phyloP scores from a whole-genome alignment of 176 grass and related monocot species.

The Cocos nucifera region DNA sequence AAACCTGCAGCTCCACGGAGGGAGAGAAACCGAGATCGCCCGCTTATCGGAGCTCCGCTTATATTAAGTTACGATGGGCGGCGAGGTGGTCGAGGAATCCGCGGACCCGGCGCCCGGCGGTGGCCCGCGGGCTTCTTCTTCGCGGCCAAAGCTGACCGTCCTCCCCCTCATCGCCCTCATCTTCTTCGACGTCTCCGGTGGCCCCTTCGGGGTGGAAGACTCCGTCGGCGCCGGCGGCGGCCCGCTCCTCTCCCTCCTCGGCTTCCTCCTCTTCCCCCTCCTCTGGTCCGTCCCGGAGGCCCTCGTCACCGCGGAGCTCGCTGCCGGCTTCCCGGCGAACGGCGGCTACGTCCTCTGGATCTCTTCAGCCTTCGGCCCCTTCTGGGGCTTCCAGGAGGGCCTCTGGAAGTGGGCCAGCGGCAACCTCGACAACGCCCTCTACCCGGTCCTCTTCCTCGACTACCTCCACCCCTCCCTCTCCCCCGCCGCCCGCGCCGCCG shows the following conservation, averaged over 20 bases:
- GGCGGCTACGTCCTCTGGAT: conserved; percentile 88
- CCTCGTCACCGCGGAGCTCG: conserved; percentile 83
- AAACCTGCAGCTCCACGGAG: too few species aligned
- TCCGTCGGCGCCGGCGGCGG: conserved; percentile 74
- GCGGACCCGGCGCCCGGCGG: conserved; percentile 12
- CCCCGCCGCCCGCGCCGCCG: conserved; percentile 17
- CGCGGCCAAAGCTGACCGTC: conserved; percentile 39
- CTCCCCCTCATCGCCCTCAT: conserved; percentile 86
- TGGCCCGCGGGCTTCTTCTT: neutral
- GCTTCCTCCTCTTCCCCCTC: conserved; percentile 54
- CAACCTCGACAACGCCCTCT: conserved; percentile 92
- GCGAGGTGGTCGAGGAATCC: too few species aligned
- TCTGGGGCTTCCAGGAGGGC: conserved; percentile 72
- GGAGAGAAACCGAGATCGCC: too few species aligned
- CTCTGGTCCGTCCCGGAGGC: conserved; percentile 87
- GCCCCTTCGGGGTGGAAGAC: conserved; percentile 89
- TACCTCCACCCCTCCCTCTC: conserved; percentile 33
- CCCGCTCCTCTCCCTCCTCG: conserved; percentile 67
- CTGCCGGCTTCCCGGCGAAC: conserved; percentile 66
- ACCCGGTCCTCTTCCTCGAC: conserved; percentile 90
- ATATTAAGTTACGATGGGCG: too few species aligned
- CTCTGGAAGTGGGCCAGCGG: conserved; percentile 82
- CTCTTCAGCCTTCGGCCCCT: conserved; percentile 71
- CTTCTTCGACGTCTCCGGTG: conserved; percentile 95
- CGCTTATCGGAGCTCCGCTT: too few species aligned